phyloP scores from a whole-genome alignment of 2,329 filamentous ascomycete species.

The Penicillium sp. region DNA sequence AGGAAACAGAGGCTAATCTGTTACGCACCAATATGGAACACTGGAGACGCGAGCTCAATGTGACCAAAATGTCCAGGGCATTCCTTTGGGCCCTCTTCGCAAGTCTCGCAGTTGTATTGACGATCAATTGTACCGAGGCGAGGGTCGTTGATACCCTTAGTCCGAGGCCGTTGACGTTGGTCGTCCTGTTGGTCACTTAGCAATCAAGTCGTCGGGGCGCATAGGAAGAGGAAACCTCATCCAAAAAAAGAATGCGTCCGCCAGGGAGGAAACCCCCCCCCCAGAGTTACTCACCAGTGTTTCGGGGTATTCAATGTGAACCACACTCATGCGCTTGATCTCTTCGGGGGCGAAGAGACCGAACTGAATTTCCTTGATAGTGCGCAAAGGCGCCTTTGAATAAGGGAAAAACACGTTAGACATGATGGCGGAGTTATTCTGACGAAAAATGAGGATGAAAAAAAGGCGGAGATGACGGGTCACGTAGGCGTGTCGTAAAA shows the following conservation, averaged over 20 bases:
- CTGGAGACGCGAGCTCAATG: conserved; percentile 94
- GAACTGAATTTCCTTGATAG: conserved; percentile 98
- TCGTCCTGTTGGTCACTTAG: conserved; percentile 62
- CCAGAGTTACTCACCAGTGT: conserved; percentile 70
- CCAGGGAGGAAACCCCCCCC: too few species aligned
- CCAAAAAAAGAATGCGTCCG: not conserved
- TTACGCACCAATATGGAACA: conserved; percentile 73
- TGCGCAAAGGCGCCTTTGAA: conserved; percentile 94
- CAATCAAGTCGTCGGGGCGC: conserved; percentile 11
- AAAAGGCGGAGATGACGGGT: conserved; percentile 12
- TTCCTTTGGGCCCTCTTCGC: conserved; percentile 90
- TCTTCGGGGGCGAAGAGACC: conserved; percentile 96
- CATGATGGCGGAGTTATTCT: conserved; percentile 61
- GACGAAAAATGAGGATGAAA: conserved; percentile 15
- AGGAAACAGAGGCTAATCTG: conserved; percentile 3
- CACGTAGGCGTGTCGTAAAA: conserved; percentile 12
- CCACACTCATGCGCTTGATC: conserved; percentile 98
- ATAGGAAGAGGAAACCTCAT: not conserved
- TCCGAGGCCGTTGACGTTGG: conserved; percentile 82
- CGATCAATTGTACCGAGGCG: conserved; percentile 95
- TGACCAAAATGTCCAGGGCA: conserved; percentile 98
- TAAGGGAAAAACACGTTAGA: conserved; percentile 87
- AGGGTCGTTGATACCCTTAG: conserved; percentile 91
- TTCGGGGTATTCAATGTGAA: conserved; percentile 95
- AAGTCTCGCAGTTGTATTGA: conserved; percentile 93